phyloP scores from a whole-genome alignment of 805 yeast species.

The Deakozyma indianensis region DNA sequence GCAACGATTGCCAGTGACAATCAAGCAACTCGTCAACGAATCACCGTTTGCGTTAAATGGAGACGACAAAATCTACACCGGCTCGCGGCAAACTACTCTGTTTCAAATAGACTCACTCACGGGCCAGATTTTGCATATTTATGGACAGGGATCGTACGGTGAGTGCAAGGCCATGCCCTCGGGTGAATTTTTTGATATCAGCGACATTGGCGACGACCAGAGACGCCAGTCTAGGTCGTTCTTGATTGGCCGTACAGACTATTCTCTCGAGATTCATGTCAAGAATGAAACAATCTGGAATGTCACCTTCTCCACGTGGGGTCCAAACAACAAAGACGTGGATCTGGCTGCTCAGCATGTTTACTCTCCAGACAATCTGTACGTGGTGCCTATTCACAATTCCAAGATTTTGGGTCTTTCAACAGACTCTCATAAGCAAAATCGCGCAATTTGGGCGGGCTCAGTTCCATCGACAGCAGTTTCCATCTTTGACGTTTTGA shows the following conservation, averaged over 20 bases:
- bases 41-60: constrained; percentile 75
- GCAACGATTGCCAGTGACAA: constrained; percentile 67
- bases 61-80: constrained; percentile 78
- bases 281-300: constrained; percentile 61
- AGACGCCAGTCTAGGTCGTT: constrained; percentile 2
- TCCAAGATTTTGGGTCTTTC: constrained; percentile 51
- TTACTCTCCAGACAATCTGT: constrained; percentile 52
- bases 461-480: constrained; percentile 59
- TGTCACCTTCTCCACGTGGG: constrained; percentile 79
- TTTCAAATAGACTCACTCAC: constrained; percentile 58
- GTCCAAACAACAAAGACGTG: constrained; percentile 71
- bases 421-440: constrained; percentile 48
- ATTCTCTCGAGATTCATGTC: constrained; percentile 46
- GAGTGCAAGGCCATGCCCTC: constrained; percentile 9
- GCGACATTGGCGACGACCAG: constrained; percentile 5
- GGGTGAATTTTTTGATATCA: constrained; percentile 7
- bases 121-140: constrained; percentile 59
- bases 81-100: constrained; percentile 61
- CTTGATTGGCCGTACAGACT: constrained; percentile 25
- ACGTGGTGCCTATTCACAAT: constrained; percentile 76
- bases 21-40: constrained; percentile 59
- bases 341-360: constrained; percentile 30
- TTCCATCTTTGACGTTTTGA: constrained; percentile 64
- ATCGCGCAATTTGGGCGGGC: constrained; percentile 70
- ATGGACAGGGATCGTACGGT: constrained; percentile 37